These are phyloP conservation scores for Penicillium egyptiacum DNA, from an alignment of 495 filamentous ascomycete species.

Conservation along the genomic window DNA sequence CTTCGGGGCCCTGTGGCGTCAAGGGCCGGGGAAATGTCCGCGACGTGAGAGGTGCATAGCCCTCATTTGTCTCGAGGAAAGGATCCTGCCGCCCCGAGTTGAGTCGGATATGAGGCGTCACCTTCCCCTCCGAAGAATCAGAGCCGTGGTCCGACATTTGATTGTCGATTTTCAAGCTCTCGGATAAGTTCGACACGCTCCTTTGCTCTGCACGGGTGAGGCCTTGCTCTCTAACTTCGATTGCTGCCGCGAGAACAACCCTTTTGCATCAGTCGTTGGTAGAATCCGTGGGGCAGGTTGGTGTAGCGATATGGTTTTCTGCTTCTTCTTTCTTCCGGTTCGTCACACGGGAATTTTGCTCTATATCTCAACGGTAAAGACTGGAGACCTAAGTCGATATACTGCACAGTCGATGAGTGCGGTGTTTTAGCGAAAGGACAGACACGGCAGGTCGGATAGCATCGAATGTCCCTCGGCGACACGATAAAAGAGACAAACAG, in stretches of 20 bases:
- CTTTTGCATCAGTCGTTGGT: slow-evolving; percentile 5
- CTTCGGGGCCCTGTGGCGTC: slow-evolving; percentile 21
- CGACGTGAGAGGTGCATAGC: slow-evolving; percentile 27
- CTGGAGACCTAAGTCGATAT: not conserved
- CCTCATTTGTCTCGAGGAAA: slow-evolving; percentile 35
- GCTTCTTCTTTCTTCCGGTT: not conserved
- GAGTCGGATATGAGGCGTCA: slow-evolving; percentile 56
- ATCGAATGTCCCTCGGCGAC: slow-evolving; percentile 30
- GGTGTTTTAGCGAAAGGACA: slow-evolving; percentile 25
- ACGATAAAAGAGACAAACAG: slow-evolving; percentile 17
- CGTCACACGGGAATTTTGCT: not conserved
- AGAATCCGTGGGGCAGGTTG: not conserved
- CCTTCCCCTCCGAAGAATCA: slow-evolving; percentile 11
- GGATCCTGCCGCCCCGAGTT: slow-evolving; percentile 59
- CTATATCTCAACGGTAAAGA: slow-evolving; percentile 15
- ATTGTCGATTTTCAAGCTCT: not conserved
- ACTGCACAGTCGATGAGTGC: slow-evolving; percentile 19
- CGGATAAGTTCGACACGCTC: not conserved
- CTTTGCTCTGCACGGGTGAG: not conserved
- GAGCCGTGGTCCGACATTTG: slow-evolving; percentile 26
- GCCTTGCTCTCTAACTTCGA: not conserved
- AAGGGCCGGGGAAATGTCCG: slow-evolving; percentile 29
- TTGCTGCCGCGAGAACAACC: not conserved
- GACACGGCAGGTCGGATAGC: slow-evolving; percentile 29
- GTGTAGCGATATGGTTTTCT: not conserved